These are phyloP conservation scores for Carex arenaria DNA, from an alignment of 202 grass and related monocot genomes.

Conservation along the genomic window DNA sequence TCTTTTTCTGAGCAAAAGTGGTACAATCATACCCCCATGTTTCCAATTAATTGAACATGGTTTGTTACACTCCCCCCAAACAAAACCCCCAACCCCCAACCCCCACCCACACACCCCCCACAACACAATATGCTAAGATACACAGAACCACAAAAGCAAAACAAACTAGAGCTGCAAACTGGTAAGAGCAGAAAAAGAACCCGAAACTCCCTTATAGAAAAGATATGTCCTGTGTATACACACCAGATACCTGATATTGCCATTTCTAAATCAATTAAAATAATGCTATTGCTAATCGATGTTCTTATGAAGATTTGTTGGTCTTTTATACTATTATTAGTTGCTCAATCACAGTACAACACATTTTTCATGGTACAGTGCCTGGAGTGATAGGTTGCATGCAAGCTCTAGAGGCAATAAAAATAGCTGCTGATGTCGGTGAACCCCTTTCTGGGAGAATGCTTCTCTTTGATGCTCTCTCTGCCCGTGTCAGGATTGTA, in stretches of 20 bases:
- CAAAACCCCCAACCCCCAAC: too few species aligned
- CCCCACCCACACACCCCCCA: too few species aligned
- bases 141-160: neutral
- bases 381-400: slow-evolving; percentile 91
- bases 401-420: slow-evolving; percentile 97
- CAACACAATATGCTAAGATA: neutral
- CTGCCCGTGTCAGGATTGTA: slow-evolving; percentile 75
- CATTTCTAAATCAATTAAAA: neutral
- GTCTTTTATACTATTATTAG: neutral
- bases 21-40: neutral
- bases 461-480: slow-evolving; percentile 85
- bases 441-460: slow-evolving; percentile 85
- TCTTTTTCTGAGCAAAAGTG: neutral
- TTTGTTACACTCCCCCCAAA: neutral
- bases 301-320: neutral
- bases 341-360: slow-evolving; percentile 13
- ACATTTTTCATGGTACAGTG: slow-evolving; percentile 50
- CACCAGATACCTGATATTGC: slow-evolving; percentile 12
- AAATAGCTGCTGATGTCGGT: slow-evolving; percentile 70
- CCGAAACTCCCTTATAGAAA: neutral
- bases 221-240: neutral
- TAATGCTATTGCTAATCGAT: slow-evolving; percentile 1
- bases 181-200: neutral
- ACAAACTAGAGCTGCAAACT: neutral
- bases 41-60: neutral